Evolutionary conservation across 495 filamentous ascomycete species (phyloP).

Genomic region (Penicillium longicatenatum): DNA sequence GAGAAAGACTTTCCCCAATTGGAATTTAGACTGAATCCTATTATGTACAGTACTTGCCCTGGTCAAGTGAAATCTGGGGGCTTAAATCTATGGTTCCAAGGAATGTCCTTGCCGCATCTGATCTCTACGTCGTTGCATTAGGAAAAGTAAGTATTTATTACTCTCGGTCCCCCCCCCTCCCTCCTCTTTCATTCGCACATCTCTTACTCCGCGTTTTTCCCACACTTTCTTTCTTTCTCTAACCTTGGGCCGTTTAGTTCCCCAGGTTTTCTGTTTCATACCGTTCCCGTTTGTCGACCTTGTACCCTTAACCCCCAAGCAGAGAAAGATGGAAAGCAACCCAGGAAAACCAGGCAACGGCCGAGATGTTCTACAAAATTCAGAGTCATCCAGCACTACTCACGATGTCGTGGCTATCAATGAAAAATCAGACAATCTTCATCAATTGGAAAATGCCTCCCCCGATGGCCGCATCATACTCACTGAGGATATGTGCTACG

Average conservation of each 20-base stretch:
- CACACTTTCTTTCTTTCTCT: slow-evolving; percentile 6
- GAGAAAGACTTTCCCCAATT: neutral
- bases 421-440: slow-evolving; percentile 28
- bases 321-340: slow-evolving; percentile 14
- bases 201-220: neutral
- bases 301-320: neutral
- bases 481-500: slow-evolving; percentile 59
- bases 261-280: neutral
- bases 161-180: slow-evolving; percentile 2
- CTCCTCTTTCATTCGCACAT: slow-evolving; percentile 11
- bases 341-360: slow-evolving; percentile 22
- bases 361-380: slow-evolving; percentile 34
- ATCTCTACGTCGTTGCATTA: slow-evolving; percentile 17
- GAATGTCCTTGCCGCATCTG: slow-evolving; percentile 16
- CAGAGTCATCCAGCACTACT: slow-evolving; percentile 40
- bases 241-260: neutral
- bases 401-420: slow-evolving; percentile 29
- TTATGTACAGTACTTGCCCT: neutral
- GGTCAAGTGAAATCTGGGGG: slow-evolving; percentile 2
- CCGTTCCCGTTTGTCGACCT: slow-evolving; percentile 1
- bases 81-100: slow-evolving; percentile 11
- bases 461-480: slow-evolving; percentile 45
- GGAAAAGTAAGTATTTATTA: slow-evolving; percentile 7
- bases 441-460: slow-evolving; percentile 32
- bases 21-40: neutral